These are phyloP conservation scores for Amanita rimosa DNA, from an alignment of 768 basidiomycete species.

Conservation along the genomic window DNA sequence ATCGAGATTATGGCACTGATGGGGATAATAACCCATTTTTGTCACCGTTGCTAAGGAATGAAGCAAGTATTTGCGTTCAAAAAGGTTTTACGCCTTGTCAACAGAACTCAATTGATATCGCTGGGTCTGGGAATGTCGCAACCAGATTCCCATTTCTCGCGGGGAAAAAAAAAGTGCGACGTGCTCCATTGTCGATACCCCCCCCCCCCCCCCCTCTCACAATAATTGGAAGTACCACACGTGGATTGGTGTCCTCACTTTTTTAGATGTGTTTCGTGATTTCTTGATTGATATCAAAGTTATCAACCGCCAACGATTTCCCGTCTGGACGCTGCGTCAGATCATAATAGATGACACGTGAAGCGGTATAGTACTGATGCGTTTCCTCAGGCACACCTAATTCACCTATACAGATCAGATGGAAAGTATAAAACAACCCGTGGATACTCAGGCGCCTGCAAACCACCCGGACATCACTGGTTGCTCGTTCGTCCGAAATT, in stretches of 20 bases:
- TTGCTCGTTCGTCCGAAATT: background rate
- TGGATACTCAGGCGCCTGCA: background rate
- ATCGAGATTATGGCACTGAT: background rate
- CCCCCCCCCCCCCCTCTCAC: too few relatives aligned
- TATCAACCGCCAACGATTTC: background rate
- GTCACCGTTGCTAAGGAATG: background rate
- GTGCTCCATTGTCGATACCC: too few relatives aligned
- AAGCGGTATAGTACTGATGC: background rate
- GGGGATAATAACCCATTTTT: background rate
- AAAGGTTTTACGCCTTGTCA: too few relatives aligned
- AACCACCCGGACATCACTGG: background rate
- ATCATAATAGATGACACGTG: background rate
- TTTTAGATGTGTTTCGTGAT: background rate
- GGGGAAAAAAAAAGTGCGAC: too few relatives aligned
- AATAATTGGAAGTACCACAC: too few relatives aligned
- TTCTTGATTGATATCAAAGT: background rate
- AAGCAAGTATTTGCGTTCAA: too few relatives aligned
- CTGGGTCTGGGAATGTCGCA: too few relatives aligned
- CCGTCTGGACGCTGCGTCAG: background rate
- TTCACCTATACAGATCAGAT: too few relatives aligned
- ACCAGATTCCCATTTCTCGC: too few relatives aligned
- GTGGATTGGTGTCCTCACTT: too few relatives aligned
- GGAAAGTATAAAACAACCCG: background rate
- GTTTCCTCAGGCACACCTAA: too few relatives aligned
- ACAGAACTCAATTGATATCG: too few relatives aligned